Base-by-base conservation (phyloP, 495 filamentous ascomycete genomes). In the Penicillium diatomitis region DNA sequence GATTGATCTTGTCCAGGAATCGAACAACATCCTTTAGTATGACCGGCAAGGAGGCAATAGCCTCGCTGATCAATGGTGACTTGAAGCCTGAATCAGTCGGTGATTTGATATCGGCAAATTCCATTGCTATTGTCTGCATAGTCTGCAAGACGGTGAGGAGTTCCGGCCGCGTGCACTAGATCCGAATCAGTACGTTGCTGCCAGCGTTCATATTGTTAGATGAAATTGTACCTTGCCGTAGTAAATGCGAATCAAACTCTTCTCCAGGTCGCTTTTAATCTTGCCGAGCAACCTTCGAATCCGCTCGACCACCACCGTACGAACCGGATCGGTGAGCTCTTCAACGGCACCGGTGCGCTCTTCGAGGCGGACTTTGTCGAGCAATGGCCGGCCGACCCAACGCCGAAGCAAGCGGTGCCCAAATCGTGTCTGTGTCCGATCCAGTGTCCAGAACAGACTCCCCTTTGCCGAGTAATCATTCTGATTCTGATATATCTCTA, bases 401-500 rank as follows among this genome's bases (percentile, higher is more conserved):
- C 90, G 95, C 30, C 92, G 79, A 40, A 99, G 74, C 38, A 96
- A 71, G 31, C 92, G 75, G 53, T 88, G 86, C 2, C 92, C 92
- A 56, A 96, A 95, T 4, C 87, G 82, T 0, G 92, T 99, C 41
- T 82, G 77, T 1, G 92, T 99, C 47, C 92, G 87, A 64, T 99
- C 88, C 29, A 99, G 68, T 0, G 90, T 88, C 92, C 92, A 99
- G 63, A 97, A 87, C 10, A 99, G 74, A 63, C 90, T 96, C 0
- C 94, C 92, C 55, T 87, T 94, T 39, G 83, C 79, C 0, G 79
- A 78, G 47, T 90, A 77, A 59, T 99, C 91, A 0, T 92, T 97
- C 52, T 89, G 82, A 52, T 99, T 99, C 30, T 90, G 83, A 63
- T 96, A 99, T 2, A 99, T 87, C 63, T 99, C 92, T 9, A 99